phyloP scores from a whole-genome alignment of 2,329 filamentous ascomycete species.

The Taxawa tesnikishii region DNA sequence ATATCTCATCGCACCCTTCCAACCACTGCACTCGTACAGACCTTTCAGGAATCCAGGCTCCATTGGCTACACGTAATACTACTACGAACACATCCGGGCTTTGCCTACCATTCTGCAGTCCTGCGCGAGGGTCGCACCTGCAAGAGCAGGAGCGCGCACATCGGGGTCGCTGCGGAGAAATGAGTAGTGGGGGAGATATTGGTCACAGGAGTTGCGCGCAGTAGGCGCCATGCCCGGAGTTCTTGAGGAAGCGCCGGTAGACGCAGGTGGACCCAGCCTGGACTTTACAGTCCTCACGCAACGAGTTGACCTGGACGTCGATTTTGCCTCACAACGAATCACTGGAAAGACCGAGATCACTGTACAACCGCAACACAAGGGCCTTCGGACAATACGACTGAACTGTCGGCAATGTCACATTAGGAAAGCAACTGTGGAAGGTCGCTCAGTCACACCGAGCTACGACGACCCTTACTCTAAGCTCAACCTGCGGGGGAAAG shows the following conservation, averaged over 20 bases:
- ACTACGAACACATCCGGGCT: no score
- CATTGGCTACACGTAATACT: no score
- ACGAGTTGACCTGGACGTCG: conserved; percentile 78
- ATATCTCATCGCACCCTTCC: no score
- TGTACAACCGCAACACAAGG: conserved; percentile 51
- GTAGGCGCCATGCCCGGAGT: conserved; percentile 14
- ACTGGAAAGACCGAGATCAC: conserved; percentile 72
- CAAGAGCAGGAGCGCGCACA: background rate
- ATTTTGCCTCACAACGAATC: conserved; percentile 64
- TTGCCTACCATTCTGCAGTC: no score
- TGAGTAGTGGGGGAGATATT: conserved; percentile 6
- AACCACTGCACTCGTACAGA: no score
- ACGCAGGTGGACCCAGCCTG: conserved; percentile 16
- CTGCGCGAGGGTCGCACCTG: no score
- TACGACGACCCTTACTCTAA: conserved; percentile 56
- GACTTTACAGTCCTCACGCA: conserved; percentile 61
- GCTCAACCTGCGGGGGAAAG: conserved; percentile 45
- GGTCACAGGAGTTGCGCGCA: conserved; percentile 8
- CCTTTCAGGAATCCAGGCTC: no score
- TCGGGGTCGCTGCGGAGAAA: no score
- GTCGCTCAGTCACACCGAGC: conserved; percentile 18
- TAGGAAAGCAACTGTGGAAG: conserved; percentile 36
- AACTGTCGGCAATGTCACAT: conserved; percentile 52
- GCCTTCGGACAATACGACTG: conserved; percentile 43
- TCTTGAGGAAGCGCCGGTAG: conserved; percentile 10